A percentile compares a stretch with the other conserved stretches of the same genome.
phyloP scores from a whole-genome alignment of 1,284 basidiomycete genomes.

The Puccinia triticina region DNA sequence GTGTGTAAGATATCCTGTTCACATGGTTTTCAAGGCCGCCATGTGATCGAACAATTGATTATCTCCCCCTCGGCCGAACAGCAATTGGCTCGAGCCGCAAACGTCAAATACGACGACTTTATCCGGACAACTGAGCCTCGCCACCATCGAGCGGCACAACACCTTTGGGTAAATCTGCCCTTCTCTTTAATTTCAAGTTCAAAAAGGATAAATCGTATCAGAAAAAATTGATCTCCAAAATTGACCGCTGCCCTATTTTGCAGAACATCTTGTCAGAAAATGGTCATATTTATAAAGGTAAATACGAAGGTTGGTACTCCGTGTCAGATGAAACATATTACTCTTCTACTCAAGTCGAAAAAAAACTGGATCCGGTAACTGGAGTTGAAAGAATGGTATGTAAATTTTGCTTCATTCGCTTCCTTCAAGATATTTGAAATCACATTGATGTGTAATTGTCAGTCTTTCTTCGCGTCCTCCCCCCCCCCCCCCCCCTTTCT shows the following conservation, averaged over 20 bases:
- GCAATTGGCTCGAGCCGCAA: constrained; percentile 57
- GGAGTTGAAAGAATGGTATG: constrained; percentile 54
- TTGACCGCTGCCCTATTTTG: not conserved
- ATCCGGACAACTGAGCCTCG: constrained; percentile 59
- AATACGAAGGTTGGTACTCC: constrained; percentile 60
- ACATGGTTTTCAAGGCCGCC: not conserved
- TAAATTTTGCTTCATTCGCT: not conserved
- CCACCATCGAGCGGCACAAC: constrained; percentile 56
- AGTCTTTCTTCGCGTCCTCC: not conserved
- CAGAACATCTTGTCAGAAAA: constrained; percentile 53
- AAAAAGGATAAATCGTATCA: not conserved
- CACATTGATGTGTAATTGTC: constrained; percentile 25
- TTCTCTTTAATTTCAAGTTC: not conserved
- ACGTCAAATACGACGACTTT: constrained; percentile 56
- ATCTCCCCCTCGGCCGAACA: constrained; percentile 2
- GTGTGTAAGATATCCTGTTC: constrained; percentile 52
- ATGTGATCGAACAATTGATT: not conserved
- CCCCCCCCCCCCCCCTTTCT: not conserved
- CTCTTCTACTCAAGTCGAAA: constrained; percentile 56
- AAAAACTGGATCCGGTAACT: constrained; percentile 50
- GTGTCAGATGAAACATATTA: constrained; percentile 61
- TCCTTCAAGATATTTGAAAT: not conserved
- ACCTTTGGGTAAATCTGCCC: constrained; percentile 56
- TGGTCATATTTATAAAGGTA: constrained; percentile 58
- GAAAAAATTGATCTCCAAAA: not conserved